These are phyloP conservation scores for Ziziphus jujuba DNA, from an alignment of 306 rosid genomes.

Conservation along the genomic window DNA sequence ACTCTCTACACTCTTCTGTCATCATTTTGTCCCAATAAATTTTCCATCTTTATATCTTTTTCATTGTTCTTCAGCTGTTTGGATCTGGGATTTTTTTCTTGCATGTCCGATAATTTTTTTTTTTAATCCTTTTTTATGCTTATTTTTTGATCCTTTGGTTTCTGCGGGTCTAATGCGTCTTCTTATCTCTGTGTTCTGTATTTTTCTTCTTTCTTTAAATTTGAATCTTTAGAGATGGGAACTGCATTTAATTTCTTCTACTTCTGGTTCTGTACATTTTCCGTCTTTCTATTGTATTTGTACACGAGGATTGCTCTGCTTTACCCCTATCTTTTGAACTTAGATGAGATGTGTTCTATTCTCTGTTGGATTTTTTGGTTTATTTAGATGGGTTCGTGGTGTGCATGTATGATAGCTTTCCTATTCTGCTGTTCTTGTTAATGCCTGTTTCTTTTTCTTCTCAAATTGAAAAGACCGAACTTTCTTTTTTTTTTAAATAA, in stretches of 20 bases:
- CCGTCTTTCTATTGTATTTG: too few relatives aligned
- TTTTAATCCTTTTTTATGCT: background rate
- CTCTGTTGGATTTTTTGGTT: too few relatives aligned
- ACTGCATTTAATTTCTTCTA: background rate
- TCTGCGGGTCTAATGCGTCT: background rate
- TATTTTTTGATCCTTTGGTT: background rate
- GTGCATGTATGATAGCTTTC: too few relatives aligned
- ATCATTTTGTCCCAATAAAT: background rate
- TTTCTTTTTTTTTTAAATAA: background rate
- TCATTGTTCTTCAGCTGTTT: background rate
- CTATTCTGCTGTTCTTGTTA: too few relatives aligned
- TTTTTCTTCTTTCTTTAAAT: background rate
- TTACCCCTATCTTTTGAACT: too few relatives aligned
- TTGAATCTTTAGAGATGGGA: background rate
- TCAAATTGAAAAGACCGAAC: background rate
- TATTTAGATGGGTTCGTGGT: too few relatives aligned
- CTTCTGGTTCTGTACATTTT: background rate
- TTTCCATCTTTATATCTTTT: slow-evolving; percentile 14
- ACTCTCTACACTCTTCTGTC: background rate
- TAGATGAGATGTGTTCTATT: too few relatives aligned
- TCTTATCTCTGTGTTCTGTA: background rate
- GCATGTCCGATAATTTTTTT: background rate
- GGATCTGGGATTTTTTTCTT: slow-evolving; percentile 24
- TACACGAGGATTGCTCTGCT: too few relatives aligned
- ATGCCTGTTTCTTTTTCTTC: background rate